These are phyloP conservation scores for Blastomyces emzantsi DNA, from an alignment of 2,329 filamentous ascomycete genomes.

Conservation along the genomic window DNA sequence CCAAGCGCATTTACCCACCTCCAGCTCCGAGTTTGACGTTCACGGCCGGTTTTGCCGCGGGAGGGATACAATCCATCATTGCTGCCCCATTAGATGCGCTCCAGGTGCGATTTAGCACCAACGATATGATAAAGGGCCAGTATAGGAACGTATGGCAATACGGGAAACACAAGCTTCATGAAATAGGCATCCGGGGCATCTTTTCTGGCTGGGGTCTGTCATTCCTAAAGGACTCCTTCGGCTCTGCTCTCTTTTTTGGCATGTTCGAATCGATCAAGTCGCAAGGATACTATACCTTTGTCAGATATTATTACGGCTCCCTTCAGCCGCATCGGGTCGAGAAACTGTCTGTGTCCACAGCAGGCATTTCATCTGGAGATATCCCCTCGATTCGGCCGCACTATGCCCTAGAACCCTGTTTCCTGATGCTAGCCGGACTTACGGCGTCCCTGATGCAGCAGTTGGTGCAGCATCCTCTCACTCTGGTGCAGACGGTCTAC, in stretches of 20 bases:
- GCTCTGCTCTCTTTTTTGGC: constrained; percentile 54
- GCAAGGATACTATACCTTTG: constrained; percentile 53
- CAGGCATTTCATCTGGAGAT: constrained; percentile 25
- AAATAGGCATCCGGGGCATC: constrained; percentile 52
- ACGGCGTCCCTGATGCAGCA: constrained; percentile 52
- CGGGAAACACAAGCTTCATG: constrained; percentile 46
- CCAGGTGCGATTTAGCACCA: constrained; percentile 52
- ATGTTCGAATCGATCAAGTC: constrained; percentile 56
- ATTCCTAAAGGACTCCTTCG: constrained; percentile 52
- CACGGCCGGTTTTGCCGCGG: constrained; percentile 51
- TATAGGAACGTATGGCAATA: constrained; percentile 59
- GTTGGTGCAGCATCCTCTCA: constrained; percentile 50
- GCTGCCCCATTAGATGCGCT: constrained; percentile 57
- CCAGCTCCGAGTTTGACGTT: constrained; percentile 47
- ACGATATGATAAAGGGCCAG: constrained; percentile 50
- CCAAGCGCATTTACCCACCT: constrained; percentile 53
- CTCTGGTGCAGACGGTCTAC: constrained; percentile 51
- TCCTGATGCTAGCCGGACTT: constrained; percentile 52
- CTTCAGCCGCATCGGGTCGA: constrained; percentile 24
- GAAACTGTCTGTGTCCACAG: constrained; percentile 19
- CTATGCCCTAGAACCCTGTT: constrained; percentile 54
- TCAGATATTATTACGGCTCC: constrained; percentile 50
- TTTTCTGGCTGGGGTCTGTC: constrained; percentile 55
- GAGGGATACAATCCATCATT: constrained; percentile 51
- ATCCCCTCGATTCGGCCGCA: constrained; percentile 49